Evolutionary conservation across 805 yeast species (phyloP), one percentile per base, ranked within the genome.

Genomic region (Yarrowia sp.): DNA sequence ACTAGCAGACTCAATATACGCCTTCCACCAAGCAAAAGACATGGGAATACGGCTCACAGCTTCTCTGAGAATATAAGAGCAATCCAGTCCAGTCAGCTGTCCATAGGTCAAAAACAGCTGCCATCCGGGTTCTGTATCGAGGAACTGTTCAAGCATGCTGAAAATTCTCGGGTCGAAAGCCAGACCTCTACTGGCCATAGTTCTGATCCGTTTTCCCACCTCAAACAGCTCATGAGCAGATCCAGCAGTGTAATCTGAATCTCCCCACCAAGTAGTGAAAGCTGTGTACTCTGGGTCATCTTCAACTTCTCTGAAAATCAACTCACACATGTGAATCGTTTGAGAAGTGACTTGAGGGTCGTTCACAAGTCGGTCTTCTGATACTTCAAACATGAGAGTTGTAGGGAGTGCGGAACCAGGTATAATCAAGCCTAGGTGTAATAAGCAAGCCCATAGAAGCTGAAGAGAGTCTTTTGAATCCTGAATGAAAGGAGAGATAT

Each of bases 211-310:
- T 13, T n/a, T 55, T 1, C 31, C 61, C 0, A 41, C 47, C 13
- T 32, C 31, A 17, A 55, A 55, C 8, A 55, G 28, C 3, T n/a
- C 28, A 13, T 55, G 47, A 13, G 38, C 10, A 15, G 47, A 39
- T 2, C 47, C 61, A 4, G 45, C 61, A 0, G 61, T 55, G 38
- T 41, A 41, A 7, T 41, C 61, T 13, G 47, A 28, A 31, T 55
- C 47, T 4, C 61, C 61, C 61, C 61, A 55, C 61, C 61, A 55
- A 17, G 38, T 15, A 2, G 61, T 55, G 36, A 55, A 55, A 7
- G 11, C 47, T 3, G 39, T 22, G 31, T 18, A 41, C 2, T 15
- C 36, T 3, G 45, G 47, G 8, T 55, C 61, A 31, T 17, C 47
- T 5, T 55, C 61, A 6, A 55, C 47, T 31, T 55, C 61, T 17